Evolutionary conservation across 2,329 filamentous ascomycete genomes (phyloP).

Genomic region (Epichloe hybrida): DNA sequence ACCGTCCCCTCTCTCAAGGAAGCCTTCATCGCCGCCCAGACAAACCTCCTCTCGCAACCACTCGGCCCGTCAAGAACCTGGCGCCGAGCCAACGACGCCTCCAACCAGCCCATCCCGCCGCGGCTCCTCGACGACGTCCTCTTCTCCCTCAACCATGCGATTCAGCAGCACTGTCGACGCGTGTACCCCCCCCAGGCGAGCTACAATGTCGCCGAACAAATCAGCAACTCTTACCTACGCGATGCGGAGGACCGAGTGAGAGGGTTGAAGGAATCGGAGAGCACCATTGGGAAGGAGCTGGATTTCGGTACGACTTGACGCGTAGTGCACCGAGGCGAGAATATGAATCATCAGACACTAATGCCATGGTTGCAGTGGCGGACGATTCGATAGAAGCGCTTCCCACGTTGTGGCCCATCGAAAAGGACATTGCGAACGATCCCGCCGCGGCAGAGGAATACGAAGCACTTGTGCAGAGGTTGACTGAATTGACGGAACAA

Average conservation of each 20-base stretch:
- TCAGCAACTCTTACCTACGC: constrained; percentile 49
- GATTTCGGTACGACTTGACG: constrained; percentile 27
- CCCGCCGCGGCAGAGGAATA: constrained; percentile 39
- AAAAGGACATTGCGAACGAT: constrained; percentile 21
- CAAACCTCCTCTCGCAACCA: constrained; percentile 46
- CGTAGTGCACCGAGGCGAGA: background rate
- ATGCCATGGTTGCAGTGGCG: constrained; percentile 20
- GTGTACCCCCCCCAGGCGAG: constrained; percentile 54
- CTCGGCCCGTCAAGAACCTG: constrained; percentile 42
- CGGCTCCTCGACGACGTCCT: constrained; percentile 43
- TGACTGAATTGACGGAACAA: constrained; percentile 34
- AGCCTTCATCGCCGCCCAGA: constrained; percentile 48
- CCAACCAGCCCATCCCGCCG: constrained; percentile 28
- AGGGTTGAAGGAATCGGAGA: constrained; percentile 21
- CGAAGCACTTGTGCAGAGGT: constrained; percentile 30
- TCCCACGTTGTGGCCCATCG: constrained; percentile 31
- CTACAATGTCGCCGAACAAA: constrained; percentile 59
- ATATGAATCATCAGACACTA: background rate
- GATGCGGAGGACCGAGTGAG: constrained; percentile 27
- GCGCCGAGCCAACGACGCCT: constrained; percentile 31
- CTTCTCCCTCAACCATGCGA: constrained; percentile 43
- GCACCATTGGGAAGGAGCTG: constrained; percentile 23
- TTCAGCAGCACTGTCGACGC: constrained; percentile 51
- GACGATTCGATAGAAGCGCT: constrained; percentile 30
- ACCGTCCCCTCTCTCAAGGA: constrained; percentile 51